Conservation (phyloP, 2,329 filamentous ascomycete genomes). For the Ophiocordyceps australis region DNA sequence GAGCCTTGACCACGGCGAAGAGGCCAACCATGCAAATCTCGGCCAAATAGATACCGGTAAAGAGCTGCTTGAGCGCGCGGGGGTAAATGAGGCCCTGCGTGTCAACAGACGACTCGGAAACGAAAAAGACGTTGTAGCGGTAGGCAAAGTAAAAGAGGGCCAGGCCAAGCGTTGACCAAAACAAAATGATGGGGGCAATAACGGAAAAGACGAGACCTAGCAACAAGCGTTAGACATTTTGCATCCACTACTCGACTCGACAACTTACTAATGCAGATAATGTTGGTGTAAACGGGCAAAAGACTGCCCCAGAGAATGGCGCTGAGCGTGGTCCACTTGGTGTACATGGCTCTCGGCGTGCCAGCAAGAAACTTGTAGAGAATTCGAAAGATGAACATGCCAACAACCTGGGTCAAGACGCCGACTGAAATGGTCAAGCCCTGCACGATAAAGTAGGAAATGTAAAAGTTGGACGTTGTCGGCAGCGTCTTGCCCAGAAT, state of each 20-base stretch:
- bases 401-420: constrained; percentile 47
- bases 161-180: constrained; percentile 63
- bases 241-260: too few species aligned
- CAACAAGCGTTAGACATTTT: not conserved
- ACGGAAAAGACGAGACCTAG: constrained; percentile 58
- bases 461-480: constrained; percentile 80
- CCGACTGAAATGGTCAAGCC: constrained; percentile 61
- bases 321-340: constrained; percentile 49
- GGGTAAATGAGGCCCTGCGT: constrained; percentile 81
- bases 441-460: constrained; percentile 76
- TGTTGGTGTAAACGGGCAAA: constrained; percentile 56
- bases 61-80: constrained; percentile 71
- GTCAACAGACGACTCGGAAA: constrained; percentile 62
- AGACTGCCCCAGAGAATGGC: constrained; percentile 62
- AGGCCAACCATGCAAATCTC: constrained; percentile 68
- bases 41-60: constrained; percentile 64
- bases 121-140: constrained; percentile 74
- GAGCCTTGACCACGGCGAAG: constrained; percentile 48
- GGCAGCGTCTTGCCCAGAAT: constrained; percentile 60
- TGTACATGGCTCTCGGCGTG: constrained; percentile 64
- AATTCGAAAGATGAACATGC: constrained; percentile 48
- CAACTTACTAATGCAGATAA: constrained; percentile 46
- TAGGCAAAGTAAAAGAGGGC: constrained; percentile 69
- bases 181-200: constrained; percentile 67
- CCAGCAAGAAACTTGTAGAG: constrained; percentile 55